Evolutionary conservation across 1,284 basidiomycete genomes (phyloP).

Genomic region (Trichosporon sp.): DNA sequence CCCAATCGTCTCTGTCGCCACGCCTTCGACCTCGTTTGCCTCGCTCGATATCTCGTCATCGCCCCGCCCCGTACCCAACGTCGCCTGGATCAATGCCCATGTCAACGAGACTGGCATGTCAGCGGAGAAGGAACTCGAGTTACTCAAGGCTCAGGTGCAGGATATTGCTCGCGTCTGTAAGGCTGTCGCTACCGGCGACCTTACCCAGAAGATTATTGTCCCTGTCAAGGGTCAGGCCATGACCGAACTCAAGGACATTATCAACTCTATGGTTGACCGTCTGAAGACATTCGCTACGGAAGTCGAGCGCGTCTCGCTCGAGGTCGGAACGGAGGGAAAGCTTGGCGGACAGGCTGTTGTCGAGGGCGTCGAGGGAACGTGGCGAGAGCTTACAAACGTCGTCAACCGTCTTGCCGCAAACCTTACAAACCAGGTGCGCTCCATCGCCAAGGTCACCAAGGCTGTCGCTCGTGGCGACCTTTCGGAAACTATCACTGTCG

Average conservation of each 20-base stretch:
- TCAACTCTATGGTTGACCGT: conserved; percentile 84
- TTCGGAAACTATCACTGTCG: conserved; percentile 92
- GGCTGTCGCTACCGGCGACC: conserved; percentile 88
- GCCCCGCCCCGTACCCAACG: conserved; percentile 24
- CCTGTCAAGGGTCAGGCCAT: conserved; percentile 94
- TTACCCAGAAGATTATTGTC: conserved; percentile 94
- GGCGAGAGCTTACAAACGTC: conserved; percentile 81
- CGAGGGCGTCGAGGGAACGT: conserved; percentile 87
- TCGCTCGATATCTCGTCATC: conserved; percentile 25
- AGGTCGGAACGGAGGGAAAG: conserved; percentile 92
- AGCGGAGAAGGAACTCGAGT: conserved; percentile 63
- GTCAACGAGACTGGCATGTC: conserved; percentile 41
- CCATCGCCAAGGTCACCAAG: conserved; percentile 94
- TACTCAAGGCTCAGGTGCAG: conserved; percentile 83
- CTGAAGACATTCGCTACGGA: conserved; percentile 54
- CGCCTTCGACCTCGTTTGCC: conserved; percentile 15
- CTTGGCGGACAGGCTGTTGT: conserved; percentile 89
- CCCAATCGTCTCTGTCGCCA: conserved; percentile 9
- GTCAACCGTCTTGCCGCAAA: conserved; percentile 92
- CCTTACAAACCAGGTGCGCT: conserved; percentile 89
- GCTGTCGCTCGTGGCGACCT: conserved; percentile 95
- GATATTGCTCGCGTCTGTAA: conserved; percentile 91
- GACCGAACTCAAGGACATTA: conserved; percentile 96
- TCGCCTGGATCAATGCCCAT: conserved; percentile 25
- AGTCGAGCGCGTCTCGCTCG: conserved; percentile 60